phyloP scores from a whole-genome alignment of 495 filamentous ascomycete genomes.

The Penicillium steckii region DNA sequence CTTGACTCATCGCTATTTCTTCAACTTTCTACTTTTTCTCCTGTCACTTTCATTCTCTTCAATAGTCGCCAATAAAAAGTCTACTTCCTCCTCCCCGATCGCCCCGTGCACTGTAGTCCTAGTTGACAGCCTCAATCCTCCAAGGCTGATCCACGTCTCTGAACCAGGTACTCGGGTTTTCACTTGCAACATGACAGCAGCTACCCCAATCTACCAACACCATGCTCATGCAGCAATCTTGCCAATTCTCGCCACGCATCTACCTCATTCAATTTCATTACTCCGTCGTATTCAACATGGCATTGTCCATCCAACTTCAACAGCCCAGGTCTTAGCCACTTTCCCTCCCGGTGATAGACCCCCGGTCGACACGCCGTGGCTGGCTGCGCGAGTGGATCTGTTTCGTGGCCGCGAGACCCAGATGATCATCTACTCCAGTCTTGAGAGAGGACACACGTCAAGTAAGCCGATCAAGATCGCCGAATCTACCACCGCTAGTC shows the following conservation, averaged over 20 bases:
- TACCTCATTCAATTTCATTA: slow-evolving; percentile 56
- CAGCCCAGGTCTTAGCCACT: slow-evolving; percentile 45
- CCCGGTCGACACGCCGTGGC: slow-evolving; percentile 31
- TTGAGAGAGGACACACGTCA: slow-evolving; percentile 41
- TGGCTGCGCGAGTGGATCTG: slow-evolving; percentile 59
- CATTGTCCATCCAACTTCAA: slow-evolving; percentile 32
- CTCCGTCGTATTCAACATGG: slow-evolving; percentile 58
- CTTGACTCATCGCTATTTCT: too few species aligned
- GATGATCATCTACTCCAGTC: slow-evolving; percentile 56
- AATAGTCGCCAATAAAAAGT: slow-evolving; percentile 4
- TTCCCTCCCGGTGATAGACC: slow-evolving; percentile 16
- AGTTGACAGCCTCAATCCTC: slow-evolving; percentile 4
- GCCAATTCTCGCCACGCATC: slow-evolving; percentile 42
- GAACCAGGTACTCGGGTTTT: neutral
- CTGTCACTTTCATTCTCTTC: neutral
- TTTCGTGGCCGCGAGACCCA: slow-evolving; percentile 58
- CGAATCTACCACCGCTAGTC: slow-evolving; percentile 2
- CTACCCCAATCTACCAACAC: slow-evolving; percentile 33
- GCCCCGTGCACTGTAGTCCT: slow-evolving; percentile 5
- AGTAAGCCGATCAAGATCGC: slow-evolving; percentile 16
- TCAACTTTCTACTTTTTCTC: too few species aligned
- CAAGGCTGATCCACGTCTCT: neutral
- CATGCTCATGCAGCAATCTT: slow-evolving; percentile 37
- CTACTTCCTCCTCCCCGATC: neutral
- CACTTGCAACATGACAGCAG: neutral